Evolutionary conservation across 345 rosid genomes (phyloP), one percentile per base, ranked within the genome.

Genomic region (Eucalyptus viminalis): DNA sequence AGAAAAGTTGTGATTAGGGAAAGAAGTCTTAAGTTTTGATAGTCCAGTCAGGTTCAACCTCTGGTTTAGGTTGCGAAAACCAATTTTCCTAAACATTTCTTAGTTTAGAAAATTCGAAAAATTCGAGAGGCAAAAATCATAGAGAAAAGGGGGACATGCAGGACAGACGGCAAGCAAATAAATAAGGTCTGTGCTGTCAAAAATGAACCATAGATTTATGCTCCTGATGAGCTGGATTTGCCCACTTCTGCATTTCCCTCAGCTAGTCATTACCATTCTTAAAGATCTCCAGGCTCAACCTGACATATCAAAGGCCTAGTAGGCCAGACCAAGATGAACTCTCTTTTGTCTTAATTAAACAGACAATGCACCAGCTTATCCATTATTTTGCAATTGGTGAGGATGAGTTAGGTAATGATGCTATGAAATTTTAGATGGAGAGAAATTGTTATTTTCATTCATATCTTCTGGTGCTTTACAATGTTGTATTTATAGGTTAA

Each of bases 381-480:
- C 34, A 29, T 29, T 0, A 4, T 0, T 0, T 14, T 19, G 7
- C 1, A 27, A 2, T 27, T 1, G 15, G n/a, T 3, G 67, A 27
- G 3, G 14, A 60, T 4, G 67, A 11, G 67, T 56, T 3, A 5
- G 0, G 13, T 56, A 56, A 56, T 56, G 29, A 53, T 53, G 56
- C n/a, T 11, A 11, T 29, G 65, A 45, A 45, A 40, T 40, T 40
- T 40, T 40, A 40, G 43, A 40, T 47, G 49, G 49, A 45, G 11
- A 45, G 49, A 45, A 45, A 45, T 45, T 45, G 47, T 45, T 45
- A 45, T 45, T 45, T 4, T 45, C 47, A 45, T 45, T 45, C 47
- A 45, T 45, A 45, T 45, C 47, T 45, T 45, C 47, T 45, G 4
- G 43, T 40, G 4, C 40, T 40, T 40, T 40, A 40, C 40, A 40